Percentiles rank a stretch among this genome's conserved stretches.
Conservation (phyloP, 129 eudicot genomes). For the Centella asiatica region DNA sequence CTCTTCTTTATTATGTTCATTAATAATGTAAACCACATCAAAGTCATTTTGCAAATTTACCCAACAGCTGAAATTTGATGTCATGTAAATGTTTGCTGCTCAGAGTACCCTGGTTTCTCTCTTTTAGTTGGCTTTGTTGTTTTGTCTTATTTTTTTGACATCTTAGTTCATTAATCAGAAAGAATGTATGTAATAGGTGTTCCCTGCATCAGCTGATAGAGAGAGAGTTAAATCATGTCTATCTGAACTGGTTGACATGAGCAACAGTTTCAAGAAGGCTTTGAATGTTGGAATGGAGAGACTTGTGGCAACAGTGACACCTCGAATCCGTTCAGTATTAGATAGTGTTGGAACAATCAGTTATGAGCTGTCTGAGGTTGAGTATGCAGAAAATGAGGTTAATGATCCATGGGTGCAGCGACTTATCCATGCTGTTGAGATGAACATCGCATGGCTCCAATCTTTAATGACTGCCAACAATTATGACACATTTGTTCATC, state of each 20-base stretch:
- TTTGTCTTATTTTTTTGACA: too few relatives aligned
- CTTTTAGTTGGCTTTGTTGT: too few relatives aligned
- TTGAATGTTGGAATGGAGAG: conserved; percentile 62
- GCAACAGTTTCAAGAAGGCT: conserved; percentile 73
- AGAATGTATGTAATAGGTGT: conserved; percentile 36
- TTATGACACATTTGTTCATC: conserved; percentile 68
- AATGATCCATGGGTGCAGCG: conserved; percentile 96
- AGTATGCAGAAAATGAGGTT: conserved; percentile 88
- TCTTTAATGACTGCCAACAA: conserved; percentile 80
- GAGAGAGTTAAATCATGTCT: conserved; percentile 80
- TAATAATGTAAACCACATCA: background rate
- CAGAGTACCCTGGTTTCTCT: too few relatives aligned
- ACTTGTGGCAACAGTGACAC: conserved; percentile 72
- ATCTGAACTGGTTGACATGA: conserved; percentile 72
- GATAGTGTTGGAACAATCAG: conserved; percentile 74
- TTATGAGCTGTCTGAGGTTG: conserved; percentile 81
- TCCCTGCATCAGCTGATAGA: conserved; percentile 72
- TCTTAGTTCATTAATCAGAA: too few relatives aligned
- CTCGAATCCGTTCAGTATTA: conserved; percentile 67
- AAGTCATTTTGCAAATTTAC: background rate
- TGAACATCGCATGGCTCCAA: conserved; percentile 81
- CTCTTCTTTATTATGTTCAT: too few relatives aligned
- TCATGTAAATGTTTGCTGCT: too few relatives aligned
- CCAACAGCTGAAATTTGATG: background rate
- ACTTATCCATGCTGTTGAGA: conserved; percentile 81